Evolutionary conservation across 805 yeast species (phyloP).

Genomic region (Cyberlindnera petersonii): DNA sequence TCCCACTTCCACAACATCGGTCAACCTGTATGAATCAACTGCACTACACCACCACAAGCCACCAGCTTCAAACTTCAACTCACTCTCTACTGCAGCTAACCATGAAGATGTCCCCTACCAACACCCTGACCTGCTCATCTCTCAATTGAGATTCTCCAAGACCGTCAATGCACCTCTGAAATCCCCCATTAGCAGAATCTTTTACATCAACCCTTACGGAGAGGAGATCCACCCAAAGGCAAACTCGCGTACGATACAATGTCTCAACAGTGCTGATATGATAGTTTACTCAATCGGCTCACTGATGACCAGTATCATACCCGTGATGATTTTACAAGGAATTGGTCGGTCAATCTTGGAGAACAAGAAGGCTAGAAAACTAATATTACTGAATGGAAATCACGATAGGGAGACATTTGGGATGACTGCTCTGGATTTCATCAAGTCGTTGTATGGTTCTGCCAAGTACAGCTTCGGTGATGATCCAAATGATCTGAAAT

Average conservation of each 20-base stretch:
- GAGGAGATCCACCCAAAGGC: conserved; percentile 80
- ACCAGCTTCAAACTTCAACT: conserved; percentile 2
- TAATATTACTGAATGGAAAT: conserved; percentile 69
- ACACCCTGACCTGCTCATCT: conserved; percentile 70
- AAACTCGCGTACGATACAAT: conserved; percentile 53
- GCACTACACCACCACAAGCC: neutral
- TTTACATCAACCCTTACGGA: conserved; percentile 83
- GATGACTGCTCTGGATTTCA: conserved; percentile 55
- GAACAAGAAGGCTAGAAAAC: conserved; percentile 38
- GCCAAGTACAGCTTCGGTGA: conserved; percentile 44
- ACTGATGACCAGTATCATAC: conserved; percentile 80
- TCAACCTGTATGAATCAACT: conserved; percentile 16
- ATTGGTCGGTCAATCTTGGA: conserved; percentile 56
- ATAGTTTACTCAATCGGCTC: conserved; percentile 83
- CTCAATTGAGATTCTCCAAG: conserved; percentile 73
- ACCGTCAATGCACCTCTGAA: conserved; percentile 56
- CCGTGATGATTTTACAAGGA: conserved; percentile 71
- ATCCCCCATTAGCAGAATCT: conserved; percentile 68
- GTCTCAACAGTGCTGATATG: conserved; percentile 47
- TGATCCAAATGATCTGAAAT: conserved; percentile 20
- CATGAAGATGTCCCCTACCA: conserved; percentile 63
- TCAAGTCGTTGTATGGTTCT: conserved; percentile 52
- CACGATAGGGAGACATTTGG: conserved; percentile 78
- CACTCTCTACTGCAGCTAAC: neutral
- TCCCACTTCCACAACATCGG: conserved; percentile 16